These are phyloP conservation scores for Dunaliella sp. DNA, from an alignment of 139 green algal genomes.

Conservation along the genomic window DNA sequence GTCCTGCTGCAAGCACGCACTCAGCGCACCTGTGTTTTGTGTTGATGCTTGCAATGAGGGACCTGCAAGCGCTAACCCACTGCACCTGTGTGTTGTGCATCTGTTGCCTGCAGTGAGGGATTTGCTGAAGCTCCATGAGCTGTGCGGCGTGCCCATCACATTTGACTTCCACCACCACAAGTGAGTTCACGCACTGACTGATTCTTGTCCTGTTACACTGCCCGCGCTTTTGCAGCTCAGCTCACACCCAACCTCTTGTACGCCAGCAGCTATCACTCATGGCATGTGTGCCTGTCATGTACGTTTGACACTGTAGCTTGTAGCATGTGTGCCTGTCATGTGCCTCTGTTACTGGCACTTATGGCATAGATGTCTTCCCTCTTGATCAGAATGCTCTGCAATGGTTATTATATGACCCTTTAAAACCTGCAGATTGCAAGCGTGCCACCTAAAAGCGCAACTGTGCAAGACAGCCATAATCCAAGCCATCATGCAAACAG, in stretches of 20 bases:
- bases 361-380: too few relatives aligned
- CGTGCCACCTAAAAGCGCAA: background rate
- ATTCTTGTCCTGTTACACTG: background rate
- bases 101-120: constrained; percentile 40
- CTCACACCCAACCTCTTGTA: background rate
- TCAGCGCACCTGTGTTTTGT: too few relatives aligned
- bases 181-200: constrained; percentile 22
- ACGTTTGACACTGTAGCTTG: background rate
- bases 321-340: background rate
- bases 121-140: constrained; percentile 42
- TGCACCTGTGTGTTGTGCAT: too few relatives aligned
- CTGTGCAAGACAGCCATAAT: too few relatives aligned
- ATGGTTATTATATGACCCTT: background rate
- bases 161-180: constrained; percentile 78
- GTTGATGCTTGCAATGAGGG: too few relatives aligned
- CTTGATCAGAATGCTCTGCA: too few relatives aligned
- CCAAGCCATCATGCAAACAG: too few relatives aligned
- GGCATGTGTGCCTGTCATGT: background rate
- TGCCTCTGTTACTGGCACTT: background rate
- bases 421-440: background rate
- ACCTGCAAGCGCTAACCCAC: too few relatives aligned
- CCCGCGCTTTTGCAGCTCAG: background rate
- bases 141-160: constrained; percentile 53
- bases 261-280: background rate
- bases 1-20: too few relatives aligned